phyloP scores from a whole-genome alignment of 1,284 basidiomycete species.

The Schizophyllum amplum region DNA sequence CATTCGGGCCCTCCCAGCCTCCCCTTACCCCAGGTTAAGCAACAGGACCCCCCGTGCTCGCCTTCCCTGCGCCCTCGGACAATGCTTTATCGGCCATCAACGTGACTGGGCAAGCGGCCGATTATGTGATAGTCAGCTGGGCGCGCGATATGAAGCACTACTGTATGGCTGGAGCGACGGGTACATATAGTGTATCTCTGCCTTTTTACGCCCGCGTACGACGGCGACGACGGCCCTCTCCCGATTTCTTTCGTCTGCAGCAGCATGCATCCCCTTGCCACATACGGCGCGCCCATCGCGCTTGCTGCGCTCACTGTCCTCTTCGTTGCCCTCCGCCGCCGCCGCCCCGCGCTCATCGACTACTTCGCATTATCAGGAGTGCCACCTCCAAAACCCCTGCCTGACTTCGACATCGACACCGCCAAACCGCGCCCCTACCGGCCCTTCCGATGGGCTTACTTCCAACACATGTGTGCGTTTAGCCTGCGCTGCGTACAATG shows the following conservation, averaged over 20 bases:
- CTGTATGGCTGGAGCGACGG: too few species aligned
- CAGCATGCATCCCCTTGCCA: not conserved
- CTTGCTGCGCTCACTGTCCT: not conserved
- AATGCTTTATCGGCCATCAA: not conserved
- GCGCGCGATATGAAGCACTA: not conserved
- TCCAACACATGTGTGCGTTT: slow-evolving; percentile 43
- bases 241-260: not conserved
- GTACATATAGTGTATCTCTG: too few species aligned
- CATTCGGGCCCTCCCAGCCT: too few species aligned
- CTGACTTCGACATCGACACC: slow-evolving; percentile 32
- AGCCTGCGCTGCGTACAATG: not conserved
- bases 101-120: too few species aligned
- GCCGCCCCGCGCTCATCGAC: slow-evolving; percentile 9
- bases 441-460: slow-evolving; percentile 43
- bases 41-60: too few species aligned
- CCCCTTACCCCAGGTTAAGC: too few species aligned
- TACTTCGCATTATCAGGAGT: slow-evolving; percentile 35
- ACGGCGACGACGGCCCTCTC: not conserved
- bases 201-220: too few species aligned
- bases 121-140: not conserved
- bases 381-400: slow-evolving; percentile 30
- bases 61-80: too few species aligned
- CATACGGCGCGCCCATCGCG: not conserved
- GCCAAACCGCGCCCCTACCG: slow-evolving; percentile 41
- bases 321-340: not conserved